Evolutionary conservation across 352 stramenopile species (phyloP), one percentile per base, ranked within the genome.

Genomic region (Phytophthora aleatoria): DNA sequence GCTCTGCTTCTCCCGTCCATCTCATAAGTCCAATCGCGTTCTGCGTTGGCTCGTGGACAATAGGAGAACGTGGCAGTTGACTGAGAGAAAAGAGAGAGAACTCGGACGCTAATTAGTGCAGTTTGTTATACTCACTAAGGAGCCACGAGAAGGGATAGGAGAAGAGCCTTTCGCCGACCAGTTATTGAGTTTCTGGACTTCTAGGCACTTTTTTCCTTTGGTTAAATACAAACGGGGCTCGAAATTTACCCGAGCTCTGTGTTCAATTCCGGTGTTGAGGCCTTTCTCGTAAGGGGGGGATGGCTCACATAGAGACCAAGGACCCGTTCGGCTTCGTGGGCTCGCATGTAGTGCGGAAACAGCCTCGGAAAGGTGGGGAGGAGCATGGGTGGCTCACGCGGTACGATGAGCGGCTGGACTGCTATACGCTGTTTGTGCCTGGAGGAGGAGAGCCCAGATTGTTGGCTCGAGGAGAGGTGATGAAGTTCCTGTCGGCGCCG

Each of bases 381-480:
- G 74, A 81, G 50, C 80, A 87, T 63, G 79, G 79, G 13, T 91
- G 84, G 84, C 70, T 93, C 64, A 93, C 84, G 47, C 74, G 80
- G 30, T 93, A 90, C 58, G 77, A 93, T 50, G 64, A 74, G 42
- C 59, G 65, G 5, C 49, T 89, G 35, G 84, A 93, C 61, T 71
- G 52, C 58, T 93, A 91, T 65, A 83, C 80, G 52, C 64, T 93
- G 42, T 90, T 90, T 39, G 63, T 87, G 11, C 84, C 84, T 10
- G 72, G 64, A 26, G 62, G 61, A 27, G 73, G 62, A 24, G 64
- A 70, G 16, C 72, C 61, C 10, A 55, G 50, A 64, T 50, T 69
- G n/a, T 50, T 85, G 63, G 57, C 81, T 38, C 70, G 83, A 42
- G 70, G 61, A 15, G 81, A 90, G n/a, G 68, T 92, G 28, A 77